Base-by-base conservation (phyloP, 192 early-diverging fungal species). In the Rhizophlyctis rosea region DNA sequence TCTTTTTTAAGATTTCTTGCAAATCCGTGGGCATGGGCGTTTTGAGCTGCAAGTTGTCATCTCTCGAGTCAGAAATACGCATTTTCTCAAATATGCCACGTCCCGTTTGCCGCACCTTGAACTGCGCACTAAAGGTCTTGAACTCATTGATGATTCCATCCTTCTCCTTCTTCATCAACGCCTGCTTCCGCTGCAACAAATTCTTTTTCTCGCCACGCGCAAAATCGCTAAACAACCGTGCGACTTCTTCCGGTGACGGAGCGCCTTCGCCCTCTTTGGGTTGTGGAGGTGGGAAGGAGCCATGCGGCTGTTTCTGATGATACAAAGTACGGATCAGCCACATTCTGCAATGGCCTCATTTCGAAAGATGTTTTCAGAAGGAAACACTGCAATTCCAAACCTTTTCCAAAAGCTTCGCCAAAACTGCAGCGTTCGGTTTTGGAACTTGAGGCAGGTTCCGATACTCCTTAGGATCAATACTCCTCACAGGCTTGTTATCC, bases 11-110 rank as follows among this genome's bases (percentile, higher is more conserved):
- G 31, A 95, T 88, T 48, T 89, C 86, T 24, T 86, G 79, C 29
- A 95, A 71, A 65, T 95, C 93, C 27, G 83, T 76, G 0, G 93
- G 93, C 61, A 92, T 85, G 4, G 93, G 90, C 11, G 82, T 82
- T 57, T 86, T 86, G 21, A 95, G 79, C 75, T 90, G 54, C 47
- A n/a, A 47, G 21, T 54, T 4, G 16, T 18, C 51, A 54, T 3
- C 53, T 13, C 4, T n/a, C 5, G 27, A 57, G 28, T 65, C 48
- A 27, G 21, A 57, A 49, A 35, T 27, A 27, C 16, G 25, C 28
- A 2, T 21, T 3, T 14, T 5, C 13, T 3, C 35, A 59, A 27
- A 59, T 4, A 18, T 3, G 18, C 18, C 44, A 30, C 24, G 5
- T 13, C n/a, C 18, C 35, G 28, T 30, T 9, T 30, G 35, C 27